Evolutionary conservation across 2,329 filamentous ascomycete genomes (phyloP), one percentile per base, ranked within the genome.

Genomic region (Simplicillium aogashimaense): DNA sequence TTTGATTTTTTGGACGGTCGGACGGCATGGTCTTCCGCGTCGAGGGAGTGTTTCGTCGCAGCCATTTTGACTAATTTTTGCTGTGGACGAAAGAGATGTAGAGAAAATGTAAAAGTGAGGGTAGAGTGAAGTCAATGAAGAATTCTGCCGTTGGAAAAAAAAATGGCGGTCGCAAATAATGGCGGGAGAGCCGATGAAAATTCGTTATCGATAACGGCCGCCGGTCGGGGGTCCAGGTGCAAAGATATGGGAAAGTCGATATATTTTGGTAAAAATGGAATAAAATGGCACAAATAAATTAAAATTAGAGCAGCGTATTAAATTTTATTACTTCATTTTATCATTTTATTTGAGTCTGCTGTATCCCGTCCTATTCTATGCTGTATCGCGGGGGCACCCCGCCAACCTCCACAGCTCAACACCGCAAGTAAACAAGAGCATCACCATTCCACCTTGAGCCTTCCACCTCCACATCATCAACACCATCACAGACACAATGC

Each of bases 1-100:
- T 66, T 66, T 43, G 56, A 54, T 53, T 66, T 66, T 53, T 66
- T 66, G 46, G 51, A 54, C 12, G 63, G 60, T 17, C 59, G 55
- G 17, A 50, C 46, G 10, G 48, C 40, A 31, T 52, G 49, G 41
- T 64, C 60, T 51, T 56, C 40, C 65, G n/a, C 62, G 28, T 54
- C 54, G 47, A 62, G 55, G 14, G 49, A 45, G 44, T 62, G 63
- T 50, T 66, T 66, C 15, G 61, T 63, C 13, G 63, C 63, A 35
- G 62, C 61, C 63, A 66, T 66, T 40, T 36, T 39, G 9, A 34
- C 10, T n/a, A 16, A 7, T 36, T 16, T 6, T 36, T 7, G 13
- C 5, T 20, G 18, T n/a, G n/a, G n/a, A n/a, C 12, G 12, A 6
- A 7, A 17, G 7, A 7, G 17, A 16, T 14, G 6, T 7, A 18